Base-by-base conservation (phyloP, 306 rosid species). In the Acacia melanoxylon region DNA sequence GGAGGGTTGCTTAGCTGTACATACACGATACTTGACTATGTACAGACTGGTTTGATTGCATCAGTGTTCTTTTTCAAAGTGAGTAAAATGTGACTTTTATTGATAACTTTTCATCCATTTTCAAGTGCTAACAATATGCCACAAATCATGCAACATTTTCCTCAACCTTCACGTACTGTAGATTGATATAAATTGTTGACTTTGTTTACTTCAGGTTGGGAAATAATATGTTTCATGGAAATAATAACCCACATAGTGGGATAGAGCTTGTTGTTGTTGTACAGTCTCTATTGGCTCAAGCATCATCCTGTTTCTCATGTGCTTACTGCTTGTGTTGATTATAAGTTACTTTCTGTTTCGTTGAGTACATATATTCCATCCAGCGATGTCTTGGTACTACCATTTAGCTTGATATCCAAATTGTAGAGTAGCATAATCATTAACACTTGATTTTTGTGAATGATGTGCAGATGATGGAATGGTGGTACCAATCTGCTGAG, bases 401-500 rank as follows among this genome's bases (percentile, higher is more conserved):
- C n/a, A n/a, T n/a, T n/a, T 76, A 58, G 56, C 29, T 83, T 73
- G 80, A 69, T 78, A 49, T 48, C 56, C 25, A n/a, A 62, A 35
- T 86, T 76, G 31, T 67, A n/a, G 4, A 17, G 77, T 54, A 83
- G 72, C 79, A 62, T 78, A 78, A 52, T 70, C 27, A 68, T 74
- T 78, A 69, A 80, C 80, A 72, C 56, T 59, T 66, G 8, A 44
- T 35, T 68, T 80, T 27, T 63, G 63, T 78, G 45, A 54, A 66
- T 69, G 44, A 67, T 83, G 33, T 76, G 51, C 79, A 93, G 99
- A 95, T 95, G 99, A 95, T 95, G 99, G 99, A 95, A 82, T 95
- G 99, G 99, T 95, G 99, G 99, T 95, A 95, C 87, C 99, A 95
- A 67, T 95, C 99, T 84, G 99, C 99, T 66, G 99, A 95, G 84